phyloP scores from a whole-genome alignment of 2,329 filamentous ascomycete genomes.

The Penicillium sp. region DNA sequence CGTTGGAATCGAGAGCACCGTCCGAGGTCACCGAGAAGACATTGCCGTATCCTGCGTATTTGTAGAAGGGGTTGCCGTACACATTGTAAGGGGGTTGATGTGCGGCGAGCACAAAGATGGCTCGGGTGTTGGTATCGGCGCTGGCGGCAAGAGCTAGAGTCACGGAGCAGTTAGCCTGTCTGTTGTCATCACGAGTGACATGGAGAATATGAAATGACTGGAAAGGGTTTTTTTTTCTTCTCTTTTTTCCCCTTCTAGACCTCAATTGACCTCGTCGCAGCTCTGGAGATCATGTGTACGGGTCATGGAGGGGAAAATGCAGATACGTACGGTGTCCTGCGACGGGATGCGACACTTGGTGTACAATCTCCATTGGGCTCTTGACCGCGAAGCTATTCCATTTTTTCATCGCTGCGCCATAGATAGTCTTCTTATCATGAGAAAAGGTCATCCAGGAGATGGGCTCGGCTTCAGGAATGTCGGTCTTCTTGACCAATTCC shows the following conservation, averaged over 20 bases:
- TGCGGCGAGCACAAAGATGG: constrained; percentile 81
- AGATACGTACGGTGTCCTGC: constrained; percentile 59
- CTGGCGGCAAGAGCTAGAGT: constrained; percentile 59
- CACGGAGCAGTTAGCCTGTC: too few species aligned
- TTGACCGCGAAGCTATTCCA: constrained; percentile 78
- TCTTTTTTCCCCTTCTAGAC: too few species aligned
- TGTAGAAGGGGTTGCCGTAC: constrained; percentile 88
- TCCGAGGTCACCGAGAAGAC: constrained; percentile 48
- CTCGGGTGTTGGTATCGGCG: constrained; percentile 70
- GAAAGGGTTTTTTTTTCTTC: background rate
- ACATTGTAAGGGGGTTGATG: constrained; percentile 71
- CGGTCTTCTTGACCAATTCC: constrained; percentile 70
- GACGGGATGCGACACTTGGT: constrained; percentile 68
- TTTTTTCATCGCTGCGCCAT: constrained; percentile 89
- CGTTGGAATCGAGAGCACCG: constrained; percentile 37
- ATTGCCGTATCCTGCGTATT: constrained; percentile 74
- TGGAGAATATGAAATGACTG: background rate
- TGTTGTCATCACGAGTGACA: too few species aligned
- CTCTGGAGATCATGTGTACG: background rate
- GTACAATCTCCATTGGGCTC: constrained; percentile 67
- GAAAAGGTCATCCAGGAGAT: constrained; percentile 94
- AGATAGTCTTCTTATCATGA: constrained; percentile 77
- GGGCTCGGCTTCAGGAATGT: constrained; percentile 74
- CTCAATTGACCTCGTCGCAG: background rate
- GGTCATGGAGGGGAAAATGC: background rate